A percentile compares a stretch with the other conserved stretches of the same genome.
Evolutionary conservation across 2,329 filamentous ascomycete genomes (phyloP).

Genomic region (Pseudogymnoascus sp.): DNA sequence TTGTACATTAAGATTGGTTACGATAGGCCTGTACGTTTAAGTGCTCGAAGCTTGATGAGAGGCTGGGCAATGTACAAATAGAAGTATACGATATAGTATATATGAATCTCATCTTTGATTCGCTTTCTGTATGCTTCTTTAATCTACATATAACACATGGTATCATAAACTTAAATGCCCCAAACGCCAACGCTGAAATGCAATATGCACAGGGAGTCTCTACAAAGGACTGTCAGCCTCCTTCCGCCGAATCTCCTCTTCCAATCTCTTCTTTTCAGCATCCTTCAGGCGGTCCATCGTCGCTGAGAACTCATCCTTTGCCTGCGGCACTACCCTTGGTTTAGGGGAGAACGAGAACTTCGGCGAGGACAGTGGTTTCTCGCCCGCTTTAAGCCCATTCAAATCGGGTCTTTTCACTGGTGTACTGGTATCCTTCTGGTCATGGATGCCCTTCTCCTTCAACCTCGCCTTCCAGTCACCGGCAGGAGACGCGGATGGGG

Average conservation of each 20-base stretch:
- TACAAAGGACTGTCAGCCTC: constrained; percentile 35
- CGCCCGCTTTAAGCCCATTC: constrained; percentile 32
- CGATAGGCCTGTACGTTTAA: background rate
- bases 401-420: constrained; percentile 28
- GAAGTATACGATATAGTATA: background rate
- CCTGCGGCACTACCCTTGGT: constrained; percentile 16
- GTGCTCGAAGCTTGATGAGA: background rate
- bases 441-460: constrained; percentile 11
- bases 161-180: background rate
- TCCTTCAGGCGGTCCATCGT: constrained; percentile 49
- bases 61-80: background rate
- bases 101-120: background rate
- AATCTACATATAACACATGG: background rate
- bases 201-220: background rate
- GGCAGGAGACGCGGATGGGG: constrained; percentile 13
- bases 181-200: constrained; percentile 2
- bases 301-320: constrained; percentile 26
- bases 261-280: constrained; percentile 43
- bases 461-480: constrained; percentile 11
- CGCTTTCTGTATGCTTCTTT: background rate
- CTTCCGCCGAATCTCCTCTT: constrained; percentile 42
- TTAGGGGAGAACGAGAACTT: constrained; percentile 27
- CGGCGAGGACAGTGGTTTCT: constrained; percentile 29
- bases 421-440: constrained; percentile 20
- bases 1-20: background rate